These are phyloP conservation scores for Podaxis sp. DNA, from an alignment of 768 basidiomycete genomes.

Conservation along the genomic window DNA sequence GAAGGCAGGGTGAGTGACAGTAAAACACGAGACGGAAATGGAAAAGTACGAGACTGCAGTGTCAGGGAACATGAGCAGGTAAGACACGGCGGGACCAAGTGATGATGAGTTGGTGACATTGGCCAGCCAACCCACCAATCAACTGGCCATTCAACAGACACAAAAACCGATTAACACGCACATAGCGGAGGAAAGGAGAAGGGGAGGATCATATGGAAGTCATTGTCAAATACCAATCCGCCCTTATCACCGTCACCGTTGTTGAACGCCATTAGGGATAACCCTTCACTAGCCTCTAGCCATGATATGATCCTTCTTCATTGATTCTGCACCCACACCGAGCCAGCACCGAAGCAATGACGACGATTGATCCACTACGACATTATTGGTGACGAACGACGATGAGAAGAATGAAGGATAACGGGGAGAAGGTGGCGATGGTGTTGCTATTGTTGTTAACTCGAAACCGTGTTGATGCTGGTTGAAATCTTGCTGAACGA, in stretches of 20 bases:
- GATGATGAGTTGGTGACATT: background rate
- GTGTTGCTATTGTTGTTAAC: background rate
- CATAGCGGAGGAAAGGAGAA: background rate
- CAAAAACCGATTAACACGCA: background rate
- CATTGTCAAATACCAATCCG: background rate
- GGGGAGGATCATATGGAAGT: background rate
- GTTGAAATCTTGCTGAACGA: background rate
- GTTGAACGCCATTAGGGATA: background rate
- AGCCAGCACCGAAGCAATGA: background rate
- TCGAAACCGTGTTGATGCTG: background rate
- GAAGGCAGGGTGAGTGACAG: background rate
- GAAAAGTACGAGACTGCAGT: background rate
- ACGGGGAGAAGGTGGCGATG: background rate
- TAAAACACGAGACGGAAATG: background rate
- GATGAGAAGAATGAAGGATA: background rate
- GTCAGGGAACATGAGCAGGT: background rate
- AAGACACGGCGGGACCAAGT: background rate
- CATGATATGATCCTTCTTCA: background rate
- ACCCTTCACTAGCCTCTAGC: background rate
- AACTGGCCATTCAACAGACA: background rate
- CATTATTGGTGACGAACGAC: background rate
- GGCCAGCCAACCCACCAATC: background rate
- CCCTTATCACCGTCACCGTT: background rate
- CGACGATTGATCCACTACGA: background rate
- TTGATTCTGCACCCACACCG: background rate